These are phyloP conservation scores for Boletales sp. DNA, from an alignment of 768 basidiomycete species.

Conservation along the genomic window DNA sequence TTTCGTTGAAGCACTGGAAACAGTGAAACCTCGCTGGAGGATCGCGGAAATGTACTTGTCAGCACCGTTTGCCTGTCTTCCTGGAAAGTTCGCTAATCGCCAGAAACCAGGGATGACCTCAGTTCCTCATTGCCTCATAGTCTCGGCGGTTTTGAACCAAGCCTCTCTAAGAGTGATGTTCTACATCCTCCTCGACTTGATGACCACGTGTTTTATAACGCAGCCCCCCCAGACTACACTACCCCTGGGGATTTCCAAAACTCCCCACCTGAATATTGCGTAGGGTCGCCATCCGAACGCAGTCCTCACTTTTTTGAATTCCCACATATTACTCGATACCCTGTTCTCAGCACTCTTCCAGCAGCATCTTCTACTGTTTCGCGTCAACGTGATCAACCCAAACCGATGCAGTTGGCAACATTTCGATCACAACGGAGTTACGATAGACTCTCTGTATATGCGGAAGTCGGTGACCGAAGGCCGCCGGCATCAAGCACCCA, in stretches of 20 bases:
- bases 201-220: conserved; percentile 5
- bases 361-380: conserved; percentile 3
- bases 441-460: conserved; percentile 5
- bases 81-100: conserved; percentile 33
- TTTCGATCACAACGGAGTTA: conserved; percentile 12
- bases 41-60: conserved; percentile 33
- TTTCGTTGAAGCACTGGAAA: conserved; percentile 27
- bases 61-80: conserved; percentile 19
- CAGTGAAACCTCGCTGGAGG: conserved; percentile 29
- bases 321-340: conserved; percentile 25
- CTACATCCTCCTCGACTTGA: conserved; percentile 2
- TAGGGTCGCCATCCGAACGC: conserved; percentile 3
- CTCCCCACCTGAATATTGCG: conserved; percentile 11
- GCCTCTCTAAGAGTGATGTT: conserved; percentile 8
- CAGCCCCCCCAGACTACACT: conserved; percentile 13
- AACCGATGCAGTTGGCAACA: conserved; percentile 1
- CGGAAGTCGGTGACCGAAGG: conserved; percentile 8
- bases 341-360: conserved; percentile 22
- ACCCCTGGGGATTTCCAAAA: conserved; percentile 12
- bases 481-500: conserved; percentile 9
- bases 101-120: conserved; percentile 22
- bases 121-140: conserved; percentile 26
- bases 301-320: conserved; percentile 26
- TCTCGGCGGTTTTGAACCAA: conserved; percentile 21
- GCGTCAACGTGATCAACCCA: conserved; percentile 3